Evolutionary conservation across 2,329 filamentous ascomycete genomes (phyloP).

Genomic region (Botrytis sinoallii): DNA sequence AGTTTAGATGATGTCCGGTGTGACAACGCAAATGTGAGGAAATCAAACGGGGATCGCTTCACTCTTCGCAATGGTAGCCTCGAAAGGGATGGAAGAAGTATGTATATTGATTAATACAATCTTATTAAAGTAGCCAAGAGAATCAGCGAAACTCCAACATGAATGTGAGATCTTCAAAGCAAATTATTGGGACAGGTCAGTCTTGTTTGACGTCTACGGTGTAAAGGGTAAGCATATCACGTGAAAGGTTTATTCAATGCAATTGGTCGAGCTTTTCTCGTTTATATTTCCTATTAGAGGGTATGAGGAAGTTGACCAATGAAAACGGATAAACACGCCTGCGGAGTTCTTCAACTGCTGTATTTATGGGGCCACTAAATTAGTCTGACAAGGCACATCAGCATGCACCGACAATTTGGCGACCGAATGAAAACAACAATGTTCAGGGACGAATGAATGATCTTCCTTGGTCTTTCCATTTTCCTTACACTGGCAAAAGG

Average conservation of each 20-base stretch:
- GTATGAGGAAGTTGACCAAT: constrained; percentile 17
- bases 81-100: constrained; percentile 7
- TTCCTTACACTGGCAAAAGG: background rate
- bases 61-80: constrained; percentile 9
- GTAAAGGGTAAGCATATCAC: background rate
- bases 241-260: background rate
- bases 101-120: background rate
- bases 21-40: background rate
- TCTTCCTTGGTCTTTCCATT: background rate
- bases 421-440: background rate
- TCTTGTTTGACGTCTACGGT: background rate
- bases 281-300: constrained; percentile 1
- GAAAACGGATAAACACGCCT: background rate
- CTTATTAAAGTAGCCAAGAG: background rate
- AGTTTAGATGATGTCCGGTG: background rate
- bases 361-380: background rate
- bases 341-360: background rate
- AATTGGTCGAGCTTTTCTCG: background rate
- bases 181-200: background rate
- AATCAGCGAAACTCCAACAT: background rate
- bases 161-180: background rate
- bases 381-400: background rate
- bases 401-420: background rate
- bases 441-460: background rate
- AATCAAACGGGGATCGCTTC: background rate